A percentile compares a stretch with the other conserved stretches of the same genome.
phyloP scores from a whole-genome alignment of 768 basidiomycete genomes.

The Myochromella boudieri region DNA sequence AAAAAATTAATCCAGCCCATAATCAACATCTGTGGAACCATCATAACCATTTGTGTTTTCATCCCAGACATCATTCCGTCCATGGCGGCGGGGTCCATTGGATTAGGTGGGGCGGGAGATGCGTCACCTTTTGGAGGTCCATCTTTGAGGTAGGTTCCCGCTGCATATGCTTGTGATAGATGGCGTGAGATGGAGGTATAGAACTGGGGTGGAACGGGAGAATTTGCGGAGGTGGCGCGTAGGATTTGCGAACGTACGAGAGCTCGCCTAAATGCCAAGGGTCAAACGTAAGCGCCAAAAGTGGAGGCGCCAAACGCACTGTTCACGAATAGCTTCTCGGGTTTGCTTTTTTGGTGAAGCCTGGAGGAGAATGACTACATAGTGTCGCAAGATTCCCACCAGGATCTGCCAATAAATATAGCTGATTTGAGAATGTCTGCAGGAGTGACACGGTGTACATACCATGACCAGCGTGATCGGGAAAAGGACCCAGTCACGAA shows the following conservation, averaged over 20 bases:
- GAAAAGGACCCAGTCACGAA: slow-evolving; percentile 92
- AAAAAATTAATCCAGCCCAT: slow-evolving; percentile 99
- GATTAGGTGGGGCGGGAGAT: slow-evolving; percentile 66
- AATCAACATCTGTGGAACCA: slow-evolving; percentile 97
- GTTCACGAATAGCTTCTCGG: slow-evolving; percentile 83
- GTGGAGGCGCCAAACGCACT: slow-evolving; percentile 54
- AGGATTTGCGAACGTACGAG: slow-evolving; percentile 83
- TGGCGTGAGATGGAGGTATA: slow-evolving; percentile 76
- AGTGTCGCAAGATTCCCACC: slow-evolving; percentile 90
- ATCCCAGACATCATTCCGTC: slow-evolving; percentile 98
- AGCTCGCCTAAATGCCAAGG: slow-evolving; percentile 52
- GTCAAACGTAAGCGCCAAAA: slow-evolving; percentile 6
- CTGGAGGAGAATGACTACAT: slow-evolving; percentile 85
- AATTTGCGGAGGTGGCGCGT: slow-evolving; percentile 75
- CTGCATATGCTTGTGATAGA: slow-evolving; percentile 67
- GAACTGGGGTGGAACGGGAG: slow-evolving; percentile 72
- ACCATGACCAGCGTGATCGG: slow-evolving; percentile 98
- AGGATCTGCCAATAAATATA: slow-evolving; percentile 58
- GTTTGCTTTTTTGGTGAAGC: slow-evolving; percentile 80
- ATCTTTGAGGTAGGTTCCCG: slow-evolving; percentile 86
- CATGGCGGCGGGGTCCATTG: slow-evolving; percentile 91
- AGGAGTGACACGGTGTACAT: slow-evolving; percentile 22
- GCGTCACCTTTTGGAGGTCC: slow-evolving; percentile 69
- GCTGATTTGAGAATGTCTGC: neutral
- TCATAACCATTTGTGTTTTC: slow-evolving; percentile 99